These are phyloP conservation scores for Jaltomata sinuosa DNA, from an alignment of 257 asterid species.

Conservation along the genomic window DNA sequence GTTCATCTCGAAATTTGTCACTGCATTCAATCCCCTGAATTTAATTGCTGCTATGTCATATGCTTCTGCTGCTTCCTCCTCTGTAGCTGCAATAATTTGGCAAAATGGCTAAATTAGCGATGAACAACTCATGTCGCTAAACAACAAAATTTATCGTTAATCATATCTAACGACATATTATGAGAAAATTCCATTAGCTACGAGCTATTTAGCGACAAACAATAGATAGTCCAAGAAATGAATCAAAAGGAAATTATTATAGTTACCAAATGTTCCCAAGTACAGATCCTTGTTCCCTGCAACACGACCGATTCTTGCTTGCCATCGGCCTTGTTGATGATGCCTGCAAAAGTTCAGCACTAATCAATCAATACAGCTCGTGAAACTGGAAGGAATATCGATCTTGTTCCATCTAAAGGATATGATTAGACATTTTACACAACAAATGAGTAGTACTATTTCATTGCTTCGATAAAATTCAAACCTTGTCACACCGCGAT, in stretches of 20 bases:
- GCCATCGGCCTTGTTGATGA: slow-evolving; percentile 84
- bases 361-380: neutral
- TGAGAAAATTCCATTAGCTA: too few species aligned
- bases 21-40: slow-evolving; percentile 51
- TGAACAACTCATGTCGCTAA: neutral
- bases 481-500: slow-evolving; percentile 73
- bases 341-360: slow-evolving; percentile 20
- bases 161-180: neutral
- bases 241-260: neutral
- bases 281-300: slow-evolving; percentile 76
- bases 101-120: neutral
- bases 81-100: slow-evolving; percentile 33
- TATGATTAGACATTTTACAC: neutral
- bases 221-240: neutral
- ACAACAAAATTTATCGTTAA: neutral
- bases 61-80: slow-evolving; percentile 71
- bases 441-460: neutral
- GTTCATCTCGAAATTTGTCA: slow-evolving; percentile 48
- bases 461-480: neutral
- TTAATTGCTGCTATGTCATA: slow-evolving; percentile 64
- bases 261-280: slow-evolving; percentile 64
- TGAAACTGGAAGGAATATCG: neutral
- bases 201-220: too few species aligned
- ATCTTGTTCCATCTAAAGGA: neutral
- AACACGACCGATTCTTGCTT: slow-evolving; percentile 70